Base-by-base conservation (phyloP, 176 grass and related monocot genomes). In the Carex littledalei region DNA sequence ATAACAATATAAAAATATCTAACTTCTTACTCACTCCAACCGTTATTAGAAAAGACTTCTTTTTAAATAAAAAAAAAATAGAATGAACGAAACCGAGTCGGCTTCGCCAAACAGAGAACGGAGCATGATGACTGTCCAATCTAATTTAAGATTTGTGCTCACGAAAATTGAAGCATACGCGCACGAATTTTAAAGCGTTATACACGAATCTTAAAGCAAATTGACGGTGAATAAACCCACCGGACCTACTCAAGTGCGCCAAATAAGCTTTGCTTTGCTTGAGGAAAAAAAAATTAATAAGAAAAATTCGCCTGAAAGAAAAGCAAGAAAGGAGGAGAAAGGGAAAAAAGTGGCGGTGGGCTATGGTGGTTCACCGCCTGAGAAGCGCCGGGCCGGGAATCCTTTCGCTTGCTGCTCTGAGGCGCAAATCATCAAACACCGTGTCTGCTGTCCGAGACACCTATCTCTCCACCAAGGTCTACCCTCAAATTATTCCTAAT, bases 391-490 rank as follows among this genome's bases (percentile, higher is more conserved):
- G 81, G 24, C n/a, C 54, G 29, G 67, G 63, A 32, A 72, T 24
- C 57, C 6, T 86, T 21, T 62, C 79, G 76, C 67, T 94, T 10
- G 88, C 92, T 80, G 77, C 86, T 86, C 60, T 94, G 67, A 89
- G 85, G 60, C 82, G 92, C 63, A 89, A 88, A 79, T 88, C 89
- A 53, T 89, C 92, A 70, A 90, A 94, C 80, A 86, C 89, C 79
- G 89, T 64, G 79, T 89, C 95, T 22, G 91, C 95, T 77, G 91
- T 98, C 53, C 86, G 86, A 72, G 92, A 94, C 62, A 87, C 92
- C 86, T 93, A 87, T 87, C 84, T 92, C 91, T 94, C 92, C 88
- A 93, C 95, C 86, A 94, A 98, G 95, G 95, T 35, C 14, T 32
- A 39, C 37, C 6, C 37, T 39, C 37, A 39, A 5, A 39, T 39